Evolutionary conservation across 306 rosid genomes (phyloP), one percentile per base, ranked within the genome.

Genomic region (Vigna trinervia): DNA sequence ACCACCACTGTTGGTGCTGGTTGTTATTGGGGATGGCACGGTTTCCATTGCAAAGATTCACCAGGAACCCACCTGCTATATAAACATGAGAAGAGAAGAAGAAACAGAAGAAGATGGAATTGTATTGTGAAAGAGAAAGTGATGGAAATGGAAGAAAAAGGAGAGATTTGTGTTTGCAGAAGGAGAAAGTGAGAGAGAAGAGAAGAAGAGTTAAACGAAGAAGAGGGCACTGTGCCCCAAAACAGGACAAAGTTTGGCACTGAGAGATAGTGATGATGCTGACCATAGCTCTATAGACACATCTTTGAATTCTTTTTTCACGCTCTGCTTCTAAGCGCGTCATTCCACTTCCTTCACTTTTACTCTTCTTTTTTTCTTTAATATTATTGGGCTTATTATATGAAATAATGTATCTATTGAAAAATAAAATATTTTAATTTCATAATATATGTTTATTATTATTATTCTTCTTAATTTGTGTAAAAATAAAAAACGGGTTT

Each of bases 201-300:
- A 10, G 46, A 41, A 2, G 46, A 41, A 48, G 76, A 19, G 7
- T 34, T 32, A 53, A 71, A 71, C 36, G 51, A 71, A 17, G 52
- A 65, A 65, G 52, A 39, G 2, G 23, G 19, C 65, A 61, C 52
- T 62, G 54, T 79, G 79, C 81, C 81, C 86, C 75, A 78, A 52
- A 86, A 76, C 47, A 85, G 87, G 92, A 92, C 96, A 92, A 70
- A 89, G 85, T 84, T 87, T 83, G 86, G 88, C 97, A 86, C 88
- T 20, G 71, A 79, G 54, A 22, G 54, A 22, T 19, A 19, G 57
- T 51, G 11, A 51, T 51, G 57, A 51, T 51, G 57, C 57, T 51
- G 57, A 51, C 23, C 22, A n/a, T 50, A 50, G 56, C 20, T 50
- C 8, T 1, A 6, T 6, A 51, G 4, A 51, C 57, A n/a, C n/a